These are phyloP conservation scores for Aspergillus hancockii DNA, from an alignment of 495 filamentous ascomycete genomes.

Conservation along the genomic window DNA sequence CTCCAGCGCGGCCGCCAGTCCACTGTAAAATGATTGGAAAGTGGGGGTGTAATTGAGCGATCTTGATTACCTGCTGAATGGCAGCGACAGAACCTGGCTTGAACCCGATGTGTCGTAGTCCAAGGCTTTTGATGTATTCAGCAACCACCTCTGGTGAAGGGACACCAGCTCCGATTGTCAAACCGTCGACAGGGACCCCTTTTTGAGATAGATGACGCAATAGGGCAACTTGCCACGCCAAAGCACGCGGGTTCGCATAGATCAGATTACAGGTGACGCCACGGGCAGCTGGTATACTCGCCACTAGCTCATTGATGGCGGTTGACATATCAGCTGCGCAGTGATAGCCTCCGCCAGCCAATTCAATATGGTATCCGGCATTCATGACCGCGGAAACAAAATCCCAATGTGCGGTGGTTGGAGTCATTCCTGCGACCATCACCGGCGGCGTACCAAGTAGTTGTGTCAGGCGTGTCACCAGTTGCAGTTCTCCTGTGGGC, in stretches of 20 bases:
- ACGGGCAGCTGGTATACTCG: conserved; percentile 80
- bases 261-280: conserved; percentile 95
- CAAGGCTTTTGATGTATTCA: conserved; percentile 89
- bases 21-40: conserved; percentile 92
- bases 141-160: conserved; percentile 91
- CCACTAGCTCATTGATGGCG: conserved; percentile 86
- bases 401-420: conserved; percentile 92
- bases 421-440: conserved; percentile 97
- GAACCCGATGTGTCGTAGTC: conserved; percentile 91
- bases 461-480: conserved; percentile 97
- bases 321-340: conserved; percentile 86
- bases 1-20: conserved; percentile 92
- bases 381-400: conserved; percentile 94
- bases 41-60: conserved; percentile 84
- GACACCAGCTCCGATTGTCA: conserved; percentile 93
- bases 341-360: conserved; percentile 91
- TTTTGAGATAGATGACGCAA: conserved; percentile 80
- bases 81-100: conserved; percentile 90
- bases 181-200: conserved; percentile 89
- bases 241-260: conserved; percentile 93
- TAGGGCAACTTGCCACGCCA: conserved; percentile 96
- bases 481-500: conserved; percentile 74
- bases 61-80: conserved; percentile 87
- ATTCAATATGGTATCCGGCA: conserved; percentile 89
- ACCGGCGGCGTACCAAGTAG: conserved; percentile 89